These are phyloP conservation scores for Verticillium tricorpus DNA, from an alignment of 2,329 filamentous ascomycete genomes.

Conservation along the genomic window DNA sequence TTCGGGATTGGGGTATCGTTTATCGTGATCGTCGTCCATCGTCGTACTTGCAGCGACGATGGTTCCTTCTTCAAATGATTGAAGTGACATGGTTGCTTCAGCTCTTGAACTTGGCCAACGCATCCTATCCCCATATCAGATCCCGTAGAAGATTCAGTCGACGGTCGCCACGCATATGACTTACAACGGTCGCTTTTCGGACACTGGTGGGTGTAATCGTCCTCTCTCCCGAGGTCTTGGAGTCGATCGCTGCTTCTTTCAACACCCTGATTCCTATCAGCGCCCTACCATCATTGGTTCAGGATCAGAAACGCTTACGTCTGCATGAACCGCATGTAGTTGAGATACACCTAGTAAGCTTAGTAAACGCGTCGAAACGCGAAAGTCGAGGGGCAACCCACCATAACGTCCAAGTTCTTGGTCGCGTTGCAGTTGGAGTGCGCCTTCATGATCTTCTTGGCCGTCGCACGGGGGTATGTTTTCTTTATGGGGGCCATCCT, in stretches of 20 bases:
- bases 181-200: conserved; percentile 70
- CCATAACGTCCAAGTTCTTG: conserved; percentile 83
- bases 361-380: conserved; percentile 20
- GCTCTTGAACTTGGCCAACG: conserved; percentile 64
- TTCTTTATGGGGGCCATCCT: conserved; percentile 63
- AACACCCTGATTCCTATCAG: conserved; percentile 53
- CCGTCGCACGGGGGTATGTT: conserved; percentile 75
- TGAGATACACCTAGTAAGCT: conserved; percentile 65
- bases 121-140: conserved; percentile 40
- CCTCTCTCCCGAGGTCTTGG: conserved; percentile 69
- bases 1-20: too few species aligned
- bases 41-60: neutral
- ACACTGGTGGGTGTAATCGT: conserved; percentile 71
- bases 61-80: neutral
- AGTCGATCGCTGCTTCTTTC: conserved; percentile 73
- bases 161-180: conserved; percentile 18
- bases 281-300: neutral
- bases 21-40: neutral
- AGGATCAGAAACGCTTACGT: conserved; percentile 33
- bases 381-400: conserved; percentile 33
- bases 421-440: conserved; percentile 76
- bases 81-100: conserved; percentile 1
- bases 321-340: conserved; percentile 80
- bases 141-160: neutral
- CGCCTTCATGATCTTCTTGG: conserved; percentile 88